Evolutionary conservation across 495 filamentous ascomycete genomes (phyloP).

Genomic region (Penicillium nucicola): DNA sequence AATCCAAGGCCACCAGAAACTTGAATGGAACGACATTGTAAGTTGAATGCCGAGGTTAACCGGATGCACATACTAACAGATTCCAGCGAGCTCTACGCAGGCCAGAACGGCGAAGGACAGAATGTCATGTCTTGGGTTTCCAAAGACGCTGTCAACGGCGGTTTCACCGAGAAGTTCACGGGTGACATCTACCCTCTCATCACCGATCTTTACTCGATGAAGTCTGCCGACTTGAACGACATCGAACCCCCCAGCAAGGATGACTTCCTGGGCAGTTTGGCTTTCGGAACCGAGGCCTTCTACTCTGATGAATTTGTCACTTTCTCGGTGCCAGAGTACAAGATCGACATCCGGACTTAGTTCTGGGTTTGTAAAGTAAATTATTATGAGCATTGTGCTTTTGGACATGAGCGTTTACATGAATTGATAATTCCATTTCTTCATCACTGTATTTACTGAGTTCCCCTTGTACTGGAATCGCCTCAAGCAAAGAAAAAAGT

Average conservation of each 20-base stretch:
- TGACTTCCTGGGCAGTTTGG: conserved; percentile 35
- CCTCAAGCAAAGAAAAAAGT: no score
- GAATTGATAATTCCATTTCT: background rate
- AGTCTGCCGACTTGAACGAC: background rate
- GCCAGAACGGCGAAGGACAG: conserved; percentile 18
- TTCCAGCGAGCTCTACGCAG: conserved; percentile 30
- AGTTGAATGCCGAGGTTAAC: conserved; percentile 6
- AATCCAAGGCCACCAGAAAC: conserved; percentile 6
- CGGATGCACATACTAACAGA: background rate
- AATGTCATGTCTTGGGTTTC: conserved; percentile 37
- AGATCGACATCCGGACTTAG: conserved; percentile 28
- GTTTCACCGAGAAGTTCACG: conserved; percentile 18
- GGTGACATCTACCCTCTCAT: conserved; percentile 38
- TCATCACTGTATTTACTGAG: background rate
- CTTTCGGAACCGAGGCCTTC: conserved; percentile 38
- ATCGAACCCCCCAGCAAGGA: conserved; percentile 16
- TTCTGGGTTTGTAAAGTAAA: background rate
- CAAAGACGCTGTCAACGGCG: background rate
- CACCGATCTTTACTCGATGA: conserved; percentile 18
- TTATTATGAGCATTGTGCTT: conserved; percentile 2
- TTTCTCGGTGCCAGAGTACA: conserved; percentile 29
- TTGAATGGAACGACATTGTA: conserved; percentile 34
- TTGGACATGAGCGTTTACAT: conserved; percentile 1
- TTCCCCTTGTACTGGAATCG: no score
- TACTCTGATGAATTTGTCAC: conserved; percentile 26